These are phyloP conservation scores for Lolium multiflorum DNA, from an alignment of 176 grass and related monocot species.

Conservation along the genomic window DNA sequence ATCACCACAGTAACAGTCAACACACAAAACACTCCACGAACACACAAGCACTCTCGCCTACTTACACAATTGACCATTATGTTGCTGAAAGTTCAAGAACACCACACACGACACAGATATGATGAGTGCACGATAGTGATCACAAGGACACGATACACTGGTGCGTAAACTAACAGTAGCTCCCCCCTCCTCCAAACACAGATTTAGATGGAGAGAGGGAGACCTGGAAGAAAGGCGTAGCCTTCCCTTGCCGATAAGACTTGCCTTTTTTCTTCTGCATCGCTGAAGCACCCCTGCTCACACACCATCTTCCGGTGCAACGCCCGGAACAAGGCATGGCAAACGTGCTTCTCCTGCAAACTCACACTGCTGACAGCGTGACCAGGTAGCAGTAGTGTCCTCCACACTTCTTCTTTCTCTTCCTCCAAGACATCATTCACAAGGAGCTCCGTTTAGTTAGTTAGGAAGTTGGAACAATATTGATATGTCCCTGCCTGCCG, in stretches of 20 bases:
- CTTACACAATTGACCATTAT: constrained; percentile 22
- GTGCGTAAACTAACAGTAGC: too few relatives aligned
- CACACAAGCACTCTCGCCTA: neutral
- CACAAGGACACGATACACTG: neutral
- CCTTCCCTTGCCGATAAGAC: constrained; percentile 83
- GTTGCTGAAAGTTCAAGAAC: constrained; percentile 5
- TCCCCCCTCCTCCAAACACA: constrained; percentile 39
- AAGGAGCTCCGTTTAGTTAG: constrained; percentile 1
- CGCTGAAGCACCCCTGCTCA: constrained; percentile 39
- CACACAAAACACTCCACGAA: too few relatives aligned
- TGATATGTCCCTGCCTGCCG: constrained; percentile 12
- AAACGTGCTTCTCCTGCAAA: constrained; percentile 36
- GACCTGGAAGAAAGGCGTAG: constrained; percentile 83
- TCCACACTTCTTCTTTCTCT: constrained; percentile 49
- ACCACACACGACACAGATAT: constrained; percentile 13
- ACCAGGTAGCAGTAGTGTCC: neutral
- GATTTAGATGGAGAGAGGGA: constrained; percentile 69
- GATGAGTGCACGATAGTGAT: neutral
- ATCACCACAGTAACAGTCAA: neutral
- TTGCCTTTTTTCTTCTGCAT: constrained; percentile 65
- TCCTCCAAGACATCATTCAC: constrained; percentile 53
- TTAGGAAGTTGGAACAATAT: constrained; percentile 26
- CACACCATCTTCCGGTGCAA: constrained; percentile 8
- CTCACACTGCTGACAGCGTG: neutral
- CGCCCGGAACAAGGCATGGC: constrained; percentile 26